Percentiles rank a stretch among this genome's conserved stretches.
Evolutionary conservation across 805 yeast genomes (phyloP).

Genomic region (Ogataea zsoltii): DNA sequence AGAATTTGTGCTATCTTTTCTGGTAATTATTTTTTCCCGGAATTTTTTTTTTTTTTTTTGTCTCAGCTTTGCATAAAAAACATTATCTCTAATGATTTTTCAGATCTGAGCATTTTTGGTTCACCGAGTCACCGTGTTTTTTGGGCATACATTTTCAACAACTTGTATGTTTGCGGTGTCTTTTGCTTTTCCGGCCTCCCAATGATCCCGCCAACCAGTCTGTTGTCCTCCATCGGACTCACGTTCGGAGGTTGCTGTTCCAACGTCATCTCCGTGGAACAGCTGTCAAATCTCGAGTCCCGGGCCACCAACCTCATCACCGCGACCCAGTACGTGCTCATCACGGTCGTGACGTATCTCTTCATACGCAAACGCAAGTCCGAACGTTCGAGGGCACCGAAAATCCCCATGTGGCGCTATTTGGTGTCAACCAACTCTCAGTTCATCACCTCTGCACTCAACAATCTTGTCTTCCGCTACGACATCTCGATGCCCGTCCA

Average conservation of each 20-base stretch:
- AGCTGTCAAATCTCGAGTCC: slow-evolving; percentile 41
- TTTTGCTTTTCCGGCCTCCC: too few species aligned
- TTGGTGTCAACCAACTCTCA: slow-evolving; percentile 49
- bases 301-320: slow-evolving; percentile 54
- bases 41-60: not conserved
- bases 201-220: too few species aligned
- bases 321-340: slow-evolving; percentile 54
- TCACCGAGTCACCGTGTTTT: too few species aligned
- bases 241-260: slow-evolving; percentile 76
- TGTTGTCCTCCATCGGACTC: slow-evolving; percentile 19
- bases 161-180: too few species aligned
- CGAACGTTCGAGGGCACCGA: slow-evolving; percentile 20
- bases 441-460: slow-evolving; percentile 51
- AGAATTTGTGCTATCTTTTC: too few species aligned
- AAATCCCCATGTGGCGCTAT: slow-evolving; percentile 46
- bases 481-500: slow-evolving; percentile 66
- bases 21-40: too few species aligned
- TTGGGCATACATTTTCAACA: too few species aligned
- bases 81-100: not conserved
- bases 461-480: slow-evolving; percentile 58
- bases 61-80: not conserved
- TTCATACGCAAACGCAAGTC: slow-evolving; percentile 25
- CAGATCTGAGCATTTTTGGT: not conserved
- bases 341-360: slow-evolving; percentile 45
- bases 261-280: slow-evolving; percentile 65